phyloP scores from a whole-genome alignment of 345 rosid species.

The Lumnitzera racemosa region DNA sequence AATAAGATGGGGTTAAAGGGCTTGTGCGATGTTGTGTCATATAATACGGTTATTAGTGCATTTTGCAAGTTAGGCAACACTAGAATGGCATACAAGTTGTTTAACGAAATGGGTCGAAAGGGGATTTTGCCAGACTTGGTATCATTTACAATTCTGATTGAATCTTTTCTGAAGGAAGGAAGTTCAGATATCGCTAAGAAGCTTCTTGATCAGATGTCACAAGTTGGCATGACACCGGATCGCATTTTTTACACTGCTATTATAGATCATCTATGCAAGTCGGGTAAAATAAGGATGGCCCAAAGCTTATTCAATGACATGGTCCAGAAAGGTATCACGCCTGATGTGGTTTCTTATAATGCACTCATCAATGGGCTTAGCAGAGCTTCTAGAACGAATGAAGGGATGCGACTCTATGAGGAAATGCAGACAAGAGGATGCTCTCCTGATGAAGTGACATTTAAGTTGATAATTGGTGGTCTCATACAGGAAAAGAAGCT shows the following conservation, averaged over 20 bases:
- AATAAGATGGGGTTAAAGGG: constrained; percentile 64
- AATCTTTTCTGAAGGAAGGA: constrained; percentile 60
- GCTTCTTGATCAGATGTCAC: constrained; percentile 66
- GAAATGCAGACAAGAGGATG: constrained; percentile 63
- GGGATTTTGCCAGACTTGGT: constrained; percentile 64
- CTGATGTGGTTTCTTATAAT: constrained; percentile 73
- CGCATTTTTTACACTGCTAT: constrained; percentile 71
- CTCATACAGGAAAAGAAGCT: constrained; percentile 57
- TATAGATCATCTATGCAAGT: constrained; percentile 69
- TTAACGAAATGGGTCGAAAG: constrained; percentile 60
- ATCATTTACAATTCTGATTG: constrained; percentile 67
- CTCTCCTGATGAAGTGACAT: constrained; percentile 76
- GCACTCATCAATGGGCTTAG: constrained; percentile 78
- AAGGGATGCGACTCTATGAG: constrained; percentile 55
- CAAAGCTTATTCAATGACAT: constrained; percentile 55
- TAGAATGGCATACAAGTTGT: constrained; percentile 51
- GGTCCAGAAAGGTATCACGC: constrained; percentile 59
- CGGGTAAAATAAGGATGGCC: constrained; percentile 61
- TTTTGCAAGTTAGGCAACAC: constrained; percentile 41
- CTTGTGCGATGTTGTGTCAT: constrained; percentile 67
- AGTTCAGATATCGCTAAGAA: constrained; percentile 46
- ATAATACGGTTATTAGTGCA: constrained; percentile 63
- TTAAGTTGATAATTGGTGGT: constrained; percentile 73
- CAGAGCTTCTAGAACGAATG: constrained; percentile 46
- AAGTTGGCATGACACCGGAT: constrained; percentile 56